Conservation (phyloP, 1,284 basidiomycete genomes). For the Pseudozyma pruni region DNA sequence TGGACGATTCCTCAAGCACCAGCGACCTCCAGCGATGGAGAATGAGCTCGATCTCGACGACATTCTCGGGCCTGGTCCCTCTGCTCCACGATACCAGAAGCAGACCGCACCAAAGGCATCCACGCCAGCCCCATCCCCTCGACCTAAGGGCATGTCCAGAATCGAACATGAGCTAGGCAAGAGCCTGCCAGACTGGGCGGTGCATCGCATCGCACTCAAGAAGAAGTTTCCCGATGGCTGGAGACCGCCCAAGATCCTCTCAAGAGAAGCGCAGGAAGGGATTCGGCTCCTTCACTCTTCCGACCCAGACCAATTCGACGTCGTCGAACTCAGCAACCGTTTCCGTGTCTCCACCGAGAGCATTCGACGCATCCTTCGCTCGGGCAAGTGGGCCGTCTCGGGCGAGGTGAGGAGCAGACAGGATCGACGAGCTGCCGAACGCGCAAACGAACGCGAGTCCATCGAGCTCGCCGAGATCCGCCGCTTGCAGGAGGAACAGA, state of each 20-base stretch:
- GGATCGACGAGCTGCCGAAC: constrained; percentile 36
- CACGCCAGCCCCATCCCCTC: constrained; percentile 10
- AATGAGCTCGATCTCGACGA: constrained; percentile 48
- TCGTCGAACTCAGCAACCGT: constrained; percentile 42
- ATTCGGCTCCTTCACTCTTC: constrained; percentile 55
- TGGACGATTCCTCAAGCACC: constrained; percentile 46
- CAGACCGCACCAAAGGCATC: constrained; percentile 5
- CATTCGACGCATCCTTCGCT: constrained; percentile 59
- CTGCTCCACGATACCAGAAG: constrained; percentile 27
- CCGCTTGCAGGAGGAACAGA: constrained; percentile 25
- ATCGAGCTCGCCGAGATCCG: constrained; percentile 38
- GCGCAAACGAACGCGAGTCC: constrained; percentile 31
- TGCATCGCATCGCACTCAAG: constrained; percentile 55
- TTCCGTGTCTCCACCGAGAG: constrained; percentile 61
- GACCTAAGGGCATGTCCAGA: constrained; percentile 57
- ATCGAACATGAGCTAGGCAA: constrained; percentile 59
- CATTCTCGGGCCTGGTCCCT: constrained; percentile 47
- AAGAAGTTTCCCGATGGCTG: constrained; percentile 62
- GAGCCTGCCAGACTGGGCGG: constrained; percentile 53
- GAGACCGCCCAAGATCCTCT: constrained; percentile 62
- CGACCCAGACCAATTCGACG: constrained; percentile 60
- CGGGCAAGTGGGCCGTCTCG: constrained; percentile 36
- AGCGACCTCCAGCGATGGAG: constrained; percentile 27
- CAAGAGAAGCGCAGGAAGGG: constrained; percentile 64
- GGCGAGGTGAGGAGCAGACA: constrained; percentile 38